phyloP scores from a whole-genome alignment of 2,329 filamentous ascomycete species.

The Parafenestella ontariensis region DNA sequence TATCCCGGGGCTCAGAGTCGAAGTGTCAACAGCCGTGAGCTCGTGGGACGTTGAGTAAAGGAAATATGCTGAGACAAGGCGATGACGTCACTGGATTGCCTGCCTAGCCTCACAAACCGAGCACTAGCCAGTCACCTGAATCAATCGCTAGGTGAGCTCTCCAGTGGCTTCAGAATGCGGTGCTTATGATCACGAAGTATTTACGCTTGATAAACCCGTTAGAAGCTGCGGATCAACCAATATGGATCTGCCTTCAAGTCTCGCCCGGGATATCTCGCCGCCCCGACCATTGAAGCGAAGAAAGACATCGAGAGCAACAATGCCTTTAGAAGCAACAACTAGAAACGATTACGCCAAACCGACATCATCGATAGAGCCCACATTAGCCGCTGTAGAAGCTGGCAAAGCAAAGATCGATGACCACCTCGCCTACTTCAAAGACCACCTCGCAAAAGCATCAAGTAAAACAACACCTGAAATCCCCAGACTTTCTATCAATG shows the following conservation, averaged over 20 bases:
- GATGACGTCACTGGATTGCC: background rate
- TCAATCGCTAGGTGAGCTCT: background rate
- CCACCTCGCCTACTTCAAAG: constrained; percentile 57
- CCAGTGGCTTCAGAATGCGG: background rate
- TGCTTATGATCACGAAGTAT: background rate
- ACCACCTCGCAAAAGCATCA: constrained; percentile 48
- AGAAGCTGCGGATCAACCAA: background rate
- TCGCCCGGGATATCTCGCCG: constrained; percentile 33
- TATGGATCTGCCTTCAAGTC: constrained; percentile 26
- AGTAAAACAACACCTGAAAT: constrained; percentile 17
- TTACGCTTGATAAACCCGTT: background rate
- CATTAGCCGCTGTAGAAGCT: constrained; percentile 60
- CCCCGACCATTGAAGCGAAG: constrained; percentile 24
- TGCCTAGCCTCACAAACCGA: background rate
- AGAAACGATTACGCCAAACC: background rate
- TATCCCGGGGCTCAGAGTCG: constrained; percentile 7
- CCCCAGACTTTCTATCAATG: constrained; percentile 50
- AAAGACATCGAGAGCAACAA: constrained; percentile 6
- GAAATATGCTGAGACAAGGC: background rate
- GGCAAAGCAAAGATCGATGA: constrained; percentile 57
- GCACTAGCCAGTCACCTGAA: background rate
- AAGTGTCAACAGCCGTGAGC: background rate
- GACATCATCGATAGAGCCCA: constrained; percentile 3
- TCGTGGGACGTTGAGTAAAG: background rate
- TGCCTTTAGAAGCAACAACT: background rate